phyloP scores from a whole-genome alignment of 2,329 filamentous ascomycete genomes.

The Aspergillus sp. region DNA sequence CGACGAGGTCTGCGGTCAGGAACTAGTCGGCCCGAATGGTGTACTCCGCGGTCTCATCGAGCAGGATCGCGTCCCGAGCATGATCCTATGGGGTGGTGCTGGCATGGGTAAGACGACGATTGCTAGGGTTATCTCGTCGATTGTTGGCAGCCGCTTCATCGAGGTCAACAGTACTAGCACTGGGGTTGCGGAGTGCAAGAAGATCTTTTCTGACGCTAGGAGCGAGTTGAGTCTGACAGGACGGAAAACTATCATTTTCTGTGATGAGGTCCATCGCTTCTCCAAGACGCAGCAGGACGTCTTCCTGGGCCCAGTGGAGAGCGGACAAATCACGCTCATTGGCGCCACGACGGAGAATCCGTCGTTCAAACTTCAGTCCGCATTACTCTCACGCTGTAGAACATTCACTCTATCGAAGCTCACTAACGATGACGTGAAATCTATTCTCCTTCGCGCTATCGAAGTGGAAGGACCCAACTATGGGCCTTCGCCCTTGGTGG shows the following conservation, averaged over 20 bases:
- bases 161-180: constrained; percentile 92
- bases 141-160: constrained; percentile 75
- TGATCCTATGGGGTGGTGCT: constrained; percentile 68
- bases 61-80: constrained; percentile 74
- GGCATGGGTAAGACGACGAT: constrained; percentile 57
- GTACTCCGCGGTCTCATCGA: constrained; percentile 81
- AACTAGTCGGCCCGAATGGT: constrained; percentile 76
- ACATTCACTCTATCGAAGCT: constrained; percentile 81
- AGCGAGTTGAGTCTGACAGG: constrained; percentile 74
- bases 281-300: constrained; percentile 90
- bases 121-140: constrained; percentile 75
- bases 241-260: constrained; percentile 90
- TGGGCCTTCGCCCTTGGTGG: constrained; percentile 49
- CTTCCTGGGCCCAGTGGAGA: constrained; percentile 85
- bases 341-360: constrained; percentile 97
- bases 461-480: constrained; percentile 48
- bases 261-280: constrained; percentile 92
- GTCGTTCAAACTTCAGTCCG: constrained; percentile 82
- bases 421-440: constrained; percentile 58
- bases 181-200: constrained; percentile 84
- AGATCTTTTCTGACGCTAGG: constrained; percentile 74
- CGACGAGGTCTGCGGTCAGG: constrained; percentile 83
- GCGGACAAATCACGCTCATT: constrained; percentile 80
- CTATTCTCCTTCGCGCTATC: constrained; percentile 69
- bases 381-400: constrained; percentile 77